Base-by-base conservation (phyloP, 2,329 filamentous ascomycete species). In the Phaeoacremonium minimum region DNA sequence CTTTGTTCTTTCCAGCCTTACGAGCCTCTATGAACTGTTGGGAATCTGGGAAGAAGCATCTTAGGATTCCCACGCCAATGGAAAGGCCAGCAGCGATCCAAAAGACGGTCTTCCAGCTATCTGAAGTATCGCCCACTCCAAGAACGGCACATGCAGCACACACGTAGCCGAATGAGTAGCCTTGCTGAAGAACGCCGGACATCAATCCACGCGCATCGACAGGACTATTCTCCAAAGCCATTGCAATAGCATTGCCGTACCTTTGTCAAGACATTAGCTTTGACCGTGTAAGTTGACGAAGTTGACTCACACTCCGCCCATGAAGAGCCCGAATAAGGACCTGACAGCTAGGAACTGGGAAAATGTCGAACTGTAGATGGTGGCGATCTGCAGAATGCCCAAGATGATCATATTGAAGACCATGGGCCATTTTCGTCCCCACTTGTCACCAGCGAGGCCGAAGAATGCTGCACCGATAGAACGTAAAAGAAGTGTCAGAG, bases 341-440 rank as follows among this genome's bases (percentile, higher is more conserved):
- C 85, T 71, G 2, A 88, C 83, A 7, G 77, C 84, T n/a, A 89
- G 63, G 57, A 90, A 90, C 49, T 87, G 76, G 37, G 73, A 57
- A 55, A 87, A 93, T 0, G 82, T 89, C 0, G 57, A 50, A 53
- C 78, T 76, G 62, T 88, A 93, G 48, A 88, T 88, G 14, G 87
- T 93, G 16, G 80, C 85, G 40, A 89, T 76, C 56, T 85, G 78
- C 4, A 84, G 62, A 15, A 80, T 46, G 30, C 80, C 80, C 4
- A 87, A 69, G 16, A 87, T 63, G 40, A 89, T 66, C 78, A 90
- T 85, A 67, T 91, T 91, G 49, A 78, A 49, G 7, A 90, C 81
- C 82, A 90, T 87, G 30, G 86, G 85, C 81, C 84, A 87, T 63
- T 90, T 91, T 37, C 87, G 77, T 6, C 87, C 87, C 56, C 79